phyloP scores from a whole-genome alignment of 129 eudicot genomes.

The Lactuca saligna region DNA sequence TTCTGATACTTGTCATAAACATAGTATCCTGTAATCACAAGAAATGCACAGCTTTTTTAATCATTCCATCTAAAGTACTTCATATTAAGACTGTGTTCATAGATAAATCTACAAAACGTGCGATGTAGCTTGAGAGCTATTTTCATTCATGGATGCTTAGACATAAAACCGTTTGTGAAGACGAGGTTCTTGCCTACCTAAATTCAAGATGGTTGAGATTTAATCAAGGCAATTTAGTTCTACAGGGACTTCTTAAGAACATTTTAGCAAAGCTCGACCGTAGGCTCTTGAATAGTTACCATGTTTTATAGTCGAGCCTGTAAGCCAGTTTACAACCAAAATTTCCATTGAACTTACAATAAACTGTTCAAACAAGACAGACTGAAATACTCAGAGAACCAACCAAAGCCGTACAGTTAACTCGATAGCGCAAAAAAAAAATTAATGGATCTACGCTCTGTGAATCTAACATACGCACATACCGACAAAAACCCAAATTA shows the following conservation, averaged over 20 bases:
- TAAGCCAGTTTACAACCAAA: slow-evolving; percentile 3
- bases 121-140: background rate
- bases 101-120: background rate
- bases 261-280: background rate
- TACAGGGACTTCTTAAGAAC: background rate
- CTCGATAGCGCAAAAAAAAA: background rate
- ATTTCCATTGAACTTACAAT: background rate
- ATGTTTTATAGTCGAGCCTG: background rate
- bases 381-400: background rate
- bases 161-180: background rate
- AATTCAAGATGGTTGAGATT: background rate
- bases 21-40: slow-evolving; percentile 7
- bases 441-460: slow-evolving; percentile 18
- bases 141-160: background rate
- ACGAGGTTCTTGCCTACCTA: background rate
- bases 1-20: slow-evolving; percentile 11
- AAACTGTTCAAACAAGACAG: background rate
- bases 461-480: background rate
- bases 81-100: background rate
- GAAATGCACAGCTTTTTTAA: background rate
- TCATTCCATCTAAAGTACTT: background rate
- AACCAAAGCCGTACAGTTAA: background rate
- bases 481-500: background rate
- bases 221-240: background rate
- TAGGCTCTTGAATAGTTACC: background rate